Conservation (phyloP, 78 protist genomes). For the Pelomyxa schiedti region DNA sequence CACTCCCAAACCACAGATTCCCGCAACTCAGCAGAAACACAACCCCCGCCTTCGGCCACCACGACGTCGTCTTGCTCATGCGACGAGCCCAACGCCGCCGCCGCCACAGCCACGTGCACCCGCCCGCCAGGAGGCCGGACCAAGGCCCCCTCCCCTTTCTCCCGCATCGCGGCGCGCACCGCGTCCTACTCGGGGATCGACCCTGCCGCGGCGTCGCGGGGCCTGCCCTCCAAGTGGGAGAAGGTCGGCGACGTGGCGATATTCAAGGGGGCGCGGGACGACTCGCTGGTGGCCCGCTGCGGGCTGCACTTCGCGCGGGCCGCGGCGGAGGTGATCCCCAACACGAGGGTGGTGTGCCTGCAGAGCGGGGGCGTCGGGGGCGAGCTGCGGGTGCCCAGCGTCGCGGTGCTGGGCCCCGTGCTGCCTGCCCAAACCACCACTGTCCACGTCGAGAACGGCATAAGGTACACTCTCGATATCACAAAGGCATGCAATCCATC, state of each 20-base stretch:
- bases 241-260: slow-evolving; percentile 16
- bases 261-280: not conserved
- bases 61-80: too few relatives aligned
- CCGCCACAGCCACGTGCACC: too few relatives aligned
- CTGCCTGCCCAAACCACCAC: not conserved
- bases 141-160: too few relatives aligned
- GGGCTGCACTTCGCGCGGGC: not conserved
- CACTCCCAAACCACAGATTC: too few relatives aligned
- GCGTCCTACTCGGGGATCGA: too few relatives aligned
- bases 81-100: too few relatives aligned
- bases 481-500: too few relatives aligned
- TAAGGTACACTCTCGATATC: slow-evolving; percentile 7
- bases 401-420: not conserved
- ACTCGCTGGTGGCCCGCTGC: not conserved
- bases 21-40: too few relatives aligned
- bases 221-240: slow-evolving; percentile 25
- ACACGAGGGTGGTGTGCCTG: not conserved
- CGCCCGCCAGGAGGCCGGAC: too few relatives aligned
- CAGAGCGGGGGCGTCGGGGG: not conserved
- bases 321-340: not conserved
- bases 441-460: not conserved
- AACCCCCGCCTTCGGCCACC: too few relatives aligned
- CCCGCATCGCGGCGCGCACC: too few relatives aligned
- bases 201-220: too few relatives aligned
- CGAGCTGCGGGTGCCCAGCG: slow-evolving; percentile 9